A percentile compares a stretch with the other conserved stretches of the same genome.
These are phyloP conservation scores for Ustilago xerochloae DNA, from an alignment of 1,284 basidiomycete genomes.

Conservation along the genomic window DNA sequence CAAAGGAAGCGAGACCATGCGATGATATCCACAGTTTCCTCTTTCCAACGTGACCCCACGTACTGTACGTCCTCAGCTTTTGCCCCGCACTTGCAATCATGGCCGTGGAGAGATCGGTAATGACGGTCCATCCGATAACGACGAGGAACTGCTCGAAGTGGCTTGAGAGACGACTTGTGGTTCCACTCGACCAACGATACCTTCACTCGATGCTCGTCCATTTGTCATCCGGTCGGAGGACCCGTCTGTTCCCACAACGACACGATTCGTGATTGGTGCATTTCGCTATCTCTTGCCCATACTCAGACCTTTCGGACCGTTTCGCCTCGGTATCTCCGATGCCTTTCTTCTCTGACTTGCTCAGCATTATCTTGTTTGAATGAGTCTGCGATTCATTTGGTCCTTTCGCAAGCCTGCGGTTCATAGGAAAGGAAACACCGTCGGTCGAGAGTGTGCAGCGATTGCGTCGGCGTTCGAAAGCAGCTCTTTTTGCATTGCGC, in stretches of 20 bases:
- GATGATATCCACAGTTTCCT: background rate
- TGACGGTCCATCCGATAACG: slow-evolving; percentile 11
- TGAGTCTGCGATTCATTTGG: background rate
- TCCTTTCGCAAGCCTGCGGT: background rate
- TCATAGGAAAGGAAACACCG: background rate
- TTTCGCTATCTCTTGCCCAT: background rate
- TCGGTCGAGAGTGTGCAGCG: background rate
- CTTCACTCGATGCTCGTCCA: background rate
- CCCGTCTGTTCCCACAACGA: background rate
- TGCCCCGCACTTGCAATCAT: background rate
- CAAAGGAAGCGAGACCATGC: background rate
- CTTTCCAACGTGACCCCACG: slow-evolving; percentile 18
- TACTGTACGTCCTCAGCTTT: too few species aligned
- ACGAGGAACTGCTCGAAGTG: background rate
- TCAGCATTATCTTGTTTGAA: background rate
- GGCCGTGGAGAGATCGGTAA: background rate
- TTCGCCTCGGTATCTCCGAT: slow-evolving; percentile 2
- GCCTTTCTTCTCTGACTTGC: background rate
- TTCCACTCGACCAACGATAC: background rate
- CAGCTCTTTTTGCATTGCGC: background rate
- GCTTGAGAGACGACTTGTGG: background rate
- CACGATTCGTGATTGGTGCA: background rate
- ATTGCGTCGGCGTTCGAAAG: slow-evolving; percentile 8
- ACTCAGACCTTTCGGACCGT: background rate
- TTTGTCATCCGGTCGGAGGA: background rate